Evolutionary conservation across 345 rosid species (phyloP).

Genomic region (Pistacia atlantica): DNA sequence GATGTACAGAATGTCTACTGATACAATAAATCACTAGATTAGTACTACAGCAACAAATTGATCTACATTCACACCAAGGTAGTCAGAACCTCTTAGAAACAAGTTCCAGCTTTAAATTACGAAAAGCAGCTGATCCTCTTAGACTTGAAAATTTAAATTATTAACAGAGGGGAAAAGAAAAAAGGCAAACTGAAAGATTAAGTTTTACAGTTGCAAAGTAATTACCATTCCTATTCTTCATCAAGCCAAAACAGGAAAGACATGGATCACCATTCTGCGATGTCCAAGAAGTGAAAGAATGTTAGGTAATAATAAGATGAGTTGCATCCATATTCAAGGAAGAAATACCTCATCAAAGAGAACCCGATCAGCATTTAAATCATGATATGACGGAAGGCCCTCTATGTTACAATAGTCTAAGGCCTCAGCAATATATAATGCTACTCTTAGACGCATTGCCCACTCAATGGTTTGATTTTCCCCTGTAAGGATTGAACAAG

Average conservation of each 20-base stretch:
- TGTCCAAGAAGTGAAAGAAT: constrained; percentile 18
- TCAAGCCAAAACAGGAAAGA: constrained; percentile 96
- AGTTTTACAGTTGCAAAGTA: constrained; percentile 1
- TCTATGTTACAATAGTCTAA: constrained; percentile 80
- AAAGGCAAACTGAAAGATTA: background rate
- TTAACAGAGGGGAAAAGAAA: constrained; percentile 9
- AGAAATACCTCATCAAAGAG: constrained; percentile 88
- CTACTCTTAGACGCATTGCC: constrained; percentile 96
- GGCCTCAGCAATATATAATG: constrained; percentile 86
- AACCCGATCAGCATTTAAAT: constrained; percentile 95
- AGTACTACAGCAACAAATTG: background rate
- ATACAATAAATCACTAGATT: background rate
- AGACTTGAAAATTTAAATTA: background rate
- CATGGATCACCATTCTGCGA: constrained; percentile 95
- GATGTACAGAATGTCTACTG: background rate
- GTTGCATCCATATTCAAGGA: constrained; percentile 10
- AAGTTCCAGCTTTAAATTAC: constrained; percentile 6
- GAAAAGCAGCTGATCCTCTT: background rate
- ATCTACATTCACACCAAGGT: background rate
- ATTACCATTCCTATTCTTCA: constrained; percentile 91
- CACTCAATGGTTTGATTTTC: constrained; percentile 95
- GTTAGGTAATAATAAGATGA: background rate
- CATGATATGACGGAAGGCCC: constrained; percentile 90
- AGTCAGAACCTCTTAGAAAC: constrained; percentile 1
- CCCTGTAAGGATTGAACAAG: constrained; percentile 54